Conservation (phyloP, 73 alveolate genomes). For the Durusdinium trenchii region DNA sequence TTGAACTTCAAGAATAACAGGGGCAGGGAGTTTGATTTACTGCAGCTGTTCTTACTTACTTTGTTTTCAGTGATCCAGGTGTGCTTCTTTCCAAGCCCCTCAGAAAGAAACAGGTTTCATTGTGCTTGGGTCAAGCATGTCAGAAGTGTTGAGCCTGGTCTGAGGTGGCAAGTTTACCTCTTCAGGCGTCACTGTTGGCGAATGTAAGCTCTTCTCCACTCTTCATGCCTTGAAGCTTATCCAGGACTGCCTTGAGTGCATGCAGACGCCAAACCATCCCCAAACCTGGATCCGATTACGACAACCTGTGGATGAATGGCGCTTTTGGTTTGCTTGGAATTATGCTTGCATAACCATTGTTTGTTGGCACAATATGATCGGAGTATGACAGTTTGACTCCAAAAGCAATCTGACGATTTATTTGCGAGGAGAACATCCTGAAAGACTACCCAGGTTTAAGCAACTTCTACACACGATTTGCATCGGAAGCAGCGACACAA, state of each 20-base stretch:
- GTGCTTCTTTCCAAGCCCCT: neutral
- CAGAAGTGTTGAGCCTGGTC: too few relatives aligned
- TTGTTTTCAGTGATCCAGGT: too few relatives aligned
- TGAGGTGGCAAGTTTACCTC: conserved; percentile 68
- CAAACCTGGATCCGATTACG: neutral
- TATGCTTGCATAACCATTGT: too few relatives aligned
- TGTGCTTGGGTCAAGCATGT: neutral
- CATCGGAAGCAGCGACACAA: conserved; percentile 69
- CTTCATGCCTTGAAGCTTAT: conserved; percentile 50
- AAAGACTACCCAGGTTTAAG: conserved; percentile 37
- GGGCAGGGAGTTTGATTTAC: too few relatives aligned
- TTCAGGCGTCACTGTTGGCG: conserved; percentile 85
- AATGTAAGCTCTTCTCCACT: conserved; percentile 87
- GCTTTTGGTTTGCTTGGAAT: too few relatives aligned
- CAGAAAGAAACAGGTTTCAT: neutral
- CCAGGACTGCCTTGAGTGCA: neutral
- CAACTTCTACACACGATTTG: conserved; percentile 72
- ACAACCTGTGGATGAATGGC: neutral
- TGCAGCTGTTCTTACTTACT: too few relatives aligned
- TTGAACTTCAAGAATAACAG: too few relatives aligned
- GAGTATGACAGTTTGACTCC: too few relatives aligned
- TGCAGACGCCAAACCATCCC: neutral
- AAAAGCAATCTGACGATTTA: neutral
- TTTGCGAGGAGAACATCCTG: conserved; percentile 35
- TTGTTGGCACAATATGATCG: too few relatives aligned